These are phyloP conservation scores for Bisporella sp. DNA, from an alignment of 2,329 filamentous ascomycete genomes.

Conservation along the genomic window DNA sequence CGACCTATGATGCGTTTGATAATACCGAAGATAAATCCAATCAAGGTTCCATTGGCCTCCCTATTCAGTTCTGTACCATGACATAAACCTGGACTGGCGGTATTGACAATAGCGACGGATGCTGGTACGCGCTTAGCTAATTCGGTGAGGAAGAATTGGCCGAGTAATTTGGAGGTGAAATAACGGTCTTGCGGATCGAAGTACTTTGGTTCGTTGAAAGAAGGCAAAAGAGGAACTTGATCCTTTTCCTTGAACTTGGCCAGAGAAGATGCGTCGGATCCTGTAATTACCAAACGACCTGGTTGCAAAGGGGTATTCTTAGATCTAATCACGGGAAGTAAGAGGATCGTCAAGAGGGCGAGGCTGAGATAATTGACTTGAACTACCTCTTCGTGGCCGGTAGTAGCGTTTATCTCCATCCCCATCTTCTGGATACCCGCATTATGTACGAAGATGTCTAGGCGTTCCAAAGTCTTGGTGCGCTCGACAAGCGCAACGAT, in stretches of 20 bases:
- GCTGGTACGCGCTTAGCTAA: constrained; percentile 30
- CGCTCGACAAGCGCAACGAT: constrained; percentile 34
- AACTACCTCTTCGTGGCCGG: constrained; percentile 33
- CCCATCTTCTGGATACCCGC: constrained; percentile 28
- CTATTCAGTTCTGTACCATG: constrained; percentile 35
- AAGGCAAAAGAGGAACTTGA: constrained; percentile 21
- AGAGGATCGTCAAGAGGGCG: constrained; percentile 16
- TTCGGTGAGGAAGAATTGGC: constrained; percentile 31
- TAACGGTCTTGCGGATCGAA: constrained; percentile 24
- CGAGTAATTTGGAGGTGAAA: constrained; percentile 26
- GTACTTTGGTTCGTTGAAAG: constrained; percentile 25
- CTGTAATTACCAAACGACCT: constrained; percentile 24
- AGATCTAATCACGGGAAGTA: constrained; percentile 22
- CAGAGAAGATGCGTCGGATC: constrained; percentile 22
- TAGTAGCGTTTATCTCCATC: constrained; percentile 15
- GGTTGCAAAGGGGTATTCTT: constrained; percentile 7
- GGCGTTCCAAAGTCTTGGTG: constrained; percentile 26
- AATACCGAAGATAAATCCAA: constrained; percentile 11
- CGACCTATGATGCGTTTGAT: constrained; percentile 21
- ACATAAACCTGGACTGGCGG: constrained; percentile 29
- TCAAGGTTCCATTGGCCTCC: constrained; percentile 19
- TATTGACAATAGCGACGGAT: constrained; percentile 30
- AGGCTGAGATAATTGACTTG: constrained; percentile 28
- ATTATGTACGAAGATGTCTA: constrained; percentile 41
- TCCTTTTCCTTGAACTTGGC: constrained; percentile 23